These are phyloP conservation scores for Adiantum capillusveneris DNA, from an alignment of 75 land plant species.

Conservation along the genomic window DNA sequence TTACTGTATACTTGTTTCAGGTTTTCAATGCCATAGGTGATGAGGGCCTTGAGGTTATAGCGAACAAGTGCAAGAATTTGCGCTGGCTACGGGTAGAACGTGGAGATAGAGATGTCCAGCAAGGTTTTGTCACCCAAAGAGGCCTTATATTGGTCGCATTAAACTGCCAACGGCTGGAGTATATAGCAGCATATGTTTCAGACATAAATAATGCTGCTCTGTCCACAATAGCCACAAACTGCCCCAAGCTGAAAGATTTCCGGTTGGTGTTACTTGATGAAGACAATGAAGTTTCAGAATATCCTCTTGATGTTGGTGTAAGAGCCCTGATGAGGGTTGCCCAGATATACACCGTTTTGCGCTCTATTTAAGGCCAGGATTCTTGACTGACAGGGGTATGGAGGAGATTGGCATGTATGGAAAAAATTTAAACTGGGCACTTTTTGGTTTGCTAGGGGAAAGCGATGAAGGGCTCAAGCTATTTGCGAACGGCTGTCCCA, in stretches of 20 bases:
- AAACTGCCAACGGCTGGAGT: constrained; percentile 30
- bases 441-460: constrained; percentile 30
- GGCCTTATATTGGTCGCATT: constrained; percentile 28
- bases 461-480: constrained; percentile 23
- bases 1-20: constrained; percentile 6
- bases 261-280: constrained; percentile 24
- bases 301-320: too few relatives aligned
- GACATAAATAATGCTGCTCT: constrained; percentile 37
- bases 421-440: constrained; percentile 29
- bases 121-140: constrained; percentile 27
- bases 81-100: constrained; percentile 36
- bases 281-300: constrained; percentile 10
- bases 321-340: constrained; percentile 35
- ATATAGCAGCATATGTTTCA: constrained; percentile 32
- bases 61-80: constrained; percentile 24
- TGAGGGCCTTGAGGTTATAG: constrained; percentile 26
- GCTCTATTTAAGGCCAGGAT: constrained; percentile 30
- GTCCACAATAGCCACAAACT: constrained; percentile 21
- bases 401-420: constrained; percentile 28
- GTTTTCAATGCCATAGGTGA: constrained; percentile 35
- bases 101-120: constrained; percentile 16
- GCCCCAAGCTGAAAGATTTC: constrained; percentile 31
- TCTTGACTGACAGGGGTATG: constrained; percentile 29
- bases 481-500: constrained; percentile 28
- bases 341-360: constrained; percentile 20